Base-by-base conservation (phyloP, 2,329 filamentous ascomycete species). In the Calonectria hawksworthii region DNA sequence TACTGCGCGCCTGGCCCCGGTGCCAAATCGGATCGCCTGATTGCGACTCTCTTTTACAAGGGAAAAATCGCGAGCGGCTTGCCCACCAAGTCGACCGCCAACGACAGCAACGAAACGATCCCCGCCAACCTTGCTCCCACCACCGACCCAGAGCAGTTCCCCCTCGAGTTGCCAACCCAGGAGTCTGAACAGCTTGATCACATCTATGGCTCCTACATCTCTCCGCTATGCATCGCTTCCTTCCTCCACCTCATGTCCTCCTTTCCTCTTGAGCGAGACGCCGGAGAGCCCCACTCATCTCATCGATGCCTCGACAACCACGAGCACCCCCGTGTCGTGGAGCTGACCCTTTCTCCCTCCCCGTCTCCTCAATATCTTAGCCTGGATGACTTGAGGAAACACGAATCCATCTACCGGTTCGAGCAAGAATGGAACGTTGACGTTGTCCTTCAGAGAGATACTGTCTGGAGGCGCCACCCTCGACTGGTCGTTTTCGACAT, bases 401-500 rank as follows among this genome's bases (percentile, higher is more conserved):
- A 98, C 83, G 94, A 96, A 86, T 91, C 92, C 74, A 92, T 98
- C 74, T 95, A 94, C 87, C 90, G 93, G 23, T 98, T 98, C 81
- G 95, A 98, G 89, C 91, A 92, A 76, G 94, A 96, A 84, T 98
- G 95, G 95, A 96, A 96, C 81, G 93, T 97, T 51, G 95, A 98
- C 84, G 93, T 96, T 18, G 91, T 94, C 26, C 88, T 98, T 76
- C 95, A 98, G 84, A 86, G 86, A 51, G 94, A 96, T 82, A 91
- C 88, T 36, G 88, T 96, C 38, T 95, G 93, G 88, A 90, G 95
- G 73, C 91, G 93, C 34, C 92, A 98, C 85, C 96, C 96, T 78
- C 92, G 96, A 11, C 89, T 99, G 14, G 96, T 96, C 4, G 95
- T 98, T 38, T 99, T 99, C 82, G 97, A 99, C 85, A 99, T 99